Evolutionary conservation across 805 yeast species (phyloP), one percentile per base, ranked within the genome.

Genomic region (Suhomyces vadensis): DNA sequence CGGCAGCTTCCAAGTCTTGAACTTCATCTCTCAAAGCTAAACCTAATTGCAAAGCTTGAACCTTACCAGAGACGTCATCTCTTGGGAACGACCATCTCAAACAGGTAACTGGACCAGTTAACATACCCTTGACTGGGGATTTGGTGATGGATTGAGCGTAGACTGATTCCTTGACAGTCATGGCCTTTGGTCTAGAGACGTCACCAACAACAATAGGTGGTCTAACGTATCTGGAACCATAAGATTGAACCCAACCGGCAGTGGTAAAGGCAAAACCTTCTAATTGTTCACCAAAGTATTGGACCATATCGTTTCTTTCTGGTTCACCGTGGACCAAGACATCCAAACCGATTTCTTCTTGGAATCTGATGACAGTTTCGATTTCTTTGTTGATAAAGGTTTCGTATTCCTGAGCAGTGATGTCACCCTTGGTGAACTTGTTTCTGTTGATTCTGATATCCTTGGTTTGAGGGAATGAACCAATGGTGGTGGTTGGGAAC

Each of bases 41-140:
- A 70, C 95, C 95, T 69, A 94, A 85, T 82, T 94, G 99, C 72
- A 87, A 81, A 60, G 97, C 89, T 81, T 94, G 99, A 58, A 82
- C 81, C 79, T 87, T 81, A 77, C 87, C 91, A 53, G 95, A 78
- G 59, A 92, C 86, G 66, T 94, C 99, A 71, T 91, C 92, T 86
- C 99, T 89, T 80, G 99, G 99, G 97, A 94, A 94, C 62, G 99
- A 94, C 99, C 99, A 94, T 84, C 99, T 88, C 73, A 94, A 85
- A 77, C 95, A 89, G 69, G 99, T 94, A 64, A 94, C 94, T 72
- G 99, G 99, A 77, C 99, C 99, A 69, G 99, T 91, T 72, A 94
- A 85, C 99, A 94, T 94, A 88, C 99, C 99, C 83, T 94, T 94
- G 83, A 94, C 87, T 69, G 97, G 97, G 80, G 87, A 87, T 63